These are phyloP conservation scores for Penicillium antarcticum DNA, from an alignment of 495 filamentous ascomycete species.

Conservation along the genomic window DNA sequence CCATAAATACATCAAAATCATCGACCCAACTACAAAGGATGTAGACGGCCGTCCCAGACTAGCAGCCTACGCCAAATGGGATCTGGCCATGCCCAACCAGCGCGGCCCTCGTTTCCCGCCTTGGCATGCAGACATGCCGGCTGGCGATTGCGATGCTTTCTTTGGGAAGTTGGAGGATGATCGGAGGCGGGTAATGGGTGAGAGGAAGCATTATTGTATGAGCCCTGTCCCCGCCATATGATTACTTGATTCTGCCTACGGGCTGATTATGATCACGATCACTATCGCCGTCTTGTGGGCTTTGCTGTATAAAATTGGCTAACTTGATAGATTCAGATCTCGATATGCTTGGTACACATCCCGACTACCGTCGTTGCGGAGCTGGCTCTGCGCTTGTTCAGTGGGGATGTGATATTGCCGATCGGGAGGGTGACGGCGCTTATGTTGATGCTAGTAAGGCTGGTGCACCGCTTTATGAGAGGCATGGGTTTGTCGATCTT, in stretches of 20 bases:
- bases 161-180: slow-evolving; percentile 13
- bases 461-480: slow-evolving; percentile 26
- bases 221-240: not conserved
- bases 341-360: slow-evolving; percentile 48
- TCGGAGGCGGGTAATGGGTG: slow-evolving; percentile 21
- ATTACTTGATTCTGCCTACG: not conserved
- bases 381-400: slow-evolving; percentile 47
- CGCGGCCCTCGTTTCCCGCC: slow-evolving; percentile 25
- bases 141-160: slow-evolving; percentile 13
- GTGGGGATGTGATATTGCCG: slow-evolving; percentile 48
- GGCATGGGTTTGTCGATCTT: slow-evolving; percentile 30
- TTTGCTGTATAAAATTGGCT: not conserved
- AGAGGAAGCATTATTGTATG: slow-evolving; percentile 26
- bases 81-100: slow-evolving; percentile 16
- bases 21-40: slow-evolving; percentile 16
- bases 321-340: slow-evolving; percentile 28
- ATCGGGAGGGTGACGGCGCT: slow-evolving; percentile 24
- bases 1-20: slow-evolving; percentile 26
- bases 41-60: slow-evolving; percentile 15
- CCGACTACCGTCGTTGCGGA: slow-evolving; percentile 44
- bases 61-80: slow-evolving; percentile 29
- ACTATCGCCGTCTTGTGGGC: too few species aligned
- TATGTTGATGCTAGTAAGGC: slow-evolving; percentile 33
- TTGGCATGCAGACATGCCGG: slow-evolving; percentile 21
- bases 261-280: too few species aligned